These are phyloP conservation scores for Passiflora organensis DNA, from an alignment of 345 rosid genomes.

Conservation along the genomic window DNA sequence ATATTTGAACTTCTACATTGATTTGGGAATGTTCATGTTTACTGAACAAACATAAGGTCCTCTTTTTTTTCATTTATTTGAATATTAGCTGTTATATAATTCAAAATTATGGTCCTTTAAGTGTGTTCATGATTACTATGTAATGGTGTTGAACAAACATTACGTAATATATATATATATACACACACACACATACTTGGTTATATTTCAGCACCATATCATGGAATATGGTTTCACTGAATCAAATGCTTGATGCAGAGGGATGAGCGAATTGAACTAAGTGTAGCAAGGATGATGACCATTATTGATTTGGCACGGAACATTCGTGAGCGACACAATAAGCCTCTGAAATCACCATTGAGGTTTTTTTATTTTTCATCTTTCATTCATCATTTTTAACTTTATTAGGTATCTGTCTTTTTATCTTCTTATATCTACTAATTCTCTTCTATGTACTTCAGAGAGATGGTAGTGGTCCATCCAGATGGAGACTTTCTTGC, in stretches of 20 bases:
- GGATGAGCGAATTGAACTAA: slow-evolving; percentile 80
- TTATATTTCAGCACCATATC: background rate
- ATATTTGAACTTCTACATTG: background rate
- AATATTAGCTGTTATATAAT: too few relatives aligned
- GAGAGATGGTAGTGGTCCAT: slow-evolving; percentile 92
- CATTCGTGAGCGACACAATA: slow-evolving; percentile 87
- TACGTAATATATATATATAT: background rate
- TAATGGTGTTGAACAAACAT: background rate
- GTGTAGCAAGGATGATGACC: slow-evolving; percentile 93
- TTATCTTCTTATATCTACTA: background rate
- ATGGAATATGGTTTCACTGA: background rate
- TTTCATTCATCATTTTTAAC: background rate
- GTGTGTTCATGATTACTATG: too few relatives aligned
- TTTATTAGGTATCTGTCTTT: background rate
- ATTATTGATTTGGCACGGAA: slow-evolving; percentile 94
- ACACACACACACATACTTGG: too few relatives aligned
- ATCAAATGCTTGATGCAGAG: slow-evolving; percentile 40
- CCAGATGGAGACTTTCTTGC: slow-evolving; percentile 79
- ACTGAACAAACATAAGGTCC: too few relatives aligned
- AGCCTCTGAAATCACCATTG: slow-evolving; percentile 89
- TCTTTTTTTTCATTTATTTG: too few relatives aligned
- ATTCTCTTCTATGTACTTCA: slow-evolving; percentile 24
- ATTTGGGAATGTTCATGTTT: too few relatives aligned
- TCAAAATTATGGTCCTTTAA: too few relatives aligned
- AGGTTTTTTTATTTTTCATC: slow-evolving; percentile 31